Conservation (phyloP, 2,329 filamentous ascomycete genomes). For the Cladorrhinum sp. region DNA sequence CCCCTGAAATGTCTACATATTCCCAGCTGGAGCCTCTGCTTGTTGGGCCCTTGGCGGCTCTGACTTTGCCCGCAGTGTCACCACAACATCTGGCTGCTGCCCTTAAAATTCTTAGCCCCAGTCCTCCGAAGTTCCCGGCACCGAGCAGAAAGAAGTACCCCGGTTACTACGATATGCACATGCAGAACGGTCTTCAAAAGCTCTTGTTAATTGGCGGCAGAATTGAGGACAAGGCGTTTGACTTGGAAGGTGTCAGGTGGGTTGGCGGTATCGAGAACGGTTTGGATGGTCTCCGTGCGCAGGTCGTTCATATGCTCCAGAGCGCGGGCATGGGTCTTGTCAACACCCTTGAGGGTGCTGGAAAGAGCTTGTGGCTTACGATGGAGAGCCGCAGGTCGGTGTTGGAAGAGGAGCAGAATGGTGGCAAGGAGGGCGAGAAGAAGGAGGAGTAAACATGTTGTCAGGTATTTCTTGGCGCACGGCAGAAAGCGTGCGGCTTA, state of each 20-base stretch:
- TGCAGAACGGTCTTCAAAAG: slow-evolving; percentile 82
- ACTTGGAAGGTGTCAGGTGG: slow-evolving; percentile 64
- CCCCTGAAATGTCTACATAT: slow-evolving; percentile 40
- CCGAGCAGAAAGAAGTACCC: slow-evolving; percentile 74
- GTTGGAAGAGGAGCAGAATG: slow-evolving; percentile 67
- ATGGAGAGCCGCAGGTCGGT: slow-evolving; percentile 78
- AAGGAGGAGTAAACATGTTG: slow-evolving; percentile 26
- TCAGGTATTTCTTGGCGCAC: slow-evolving; percentile 11
- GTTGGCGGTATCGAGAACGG: slow-evolving; percentile 76
- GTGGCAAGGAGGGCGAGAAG: slow-evolving; percentile 27
- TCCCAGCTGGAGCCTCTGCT: slow-evolving; percentile 70
- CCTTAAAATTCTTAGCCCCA: slow-evolving; percentile 72
- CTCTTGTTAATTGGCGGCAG: slow-evolving; percentile 81
- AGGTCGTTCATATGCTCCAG: slow-evolving; percentile 79
- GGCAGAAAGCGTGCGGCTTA: slow-evolving; percentile 13
- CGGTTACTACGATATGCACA: slow-evolving; percentile 73
- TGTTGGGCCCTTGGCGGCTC: slow-evolving; percentile 73
- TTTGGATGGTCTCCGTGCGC: slow-evolving; percentile 72
- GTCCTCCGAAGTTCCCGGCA: slow-evolving; percentile 68
- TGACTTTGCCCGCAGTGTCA: slow-evolving; percentile 79
- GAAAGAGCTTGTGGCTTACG: slow-evolving; percentile 81
- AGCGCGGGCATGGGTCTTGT: slow-evolving; percentile 75
- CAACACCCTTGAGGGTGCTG: slow-evolving; percentile 71
- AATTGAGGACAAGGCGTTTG: slow-evolving; percentile 81
- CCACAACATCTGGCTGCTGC: slow-evolving; percentile 81